Conservation (phyloP, 306 rosid genomes). For the Ochetophila trinervis region DNA sequence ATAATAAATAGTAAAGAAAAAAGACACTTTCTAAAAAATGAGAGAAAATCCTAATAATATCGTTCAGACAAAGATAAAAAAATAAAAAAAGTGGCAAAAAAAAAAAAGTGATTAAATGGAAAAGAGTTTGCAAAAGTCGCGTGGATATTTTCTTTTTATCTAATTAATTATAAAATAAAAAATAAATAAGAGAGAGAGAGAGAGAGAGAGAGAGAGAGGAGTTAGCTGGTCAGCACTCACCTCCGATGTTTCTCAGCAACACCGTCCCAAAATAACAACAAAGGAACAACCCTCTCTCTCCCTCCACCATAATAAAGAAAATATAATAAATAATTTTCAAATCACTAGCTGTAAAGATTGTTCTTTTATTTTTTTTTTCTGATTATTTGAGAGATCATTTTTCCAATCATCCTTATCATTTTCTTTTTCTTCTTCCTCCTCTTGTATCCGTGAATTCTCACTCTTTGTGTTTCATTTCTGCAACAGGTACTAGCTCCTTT, state of each 20-base stretch:
- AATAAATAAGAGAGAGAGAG: too few species aligned
- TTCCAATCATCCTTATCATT: background rate
- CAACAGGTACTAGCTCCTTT: constrained; percentile 23
- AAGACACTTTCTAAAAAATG: too few species aligned
- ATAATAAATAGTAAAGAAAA: too few species aligned
- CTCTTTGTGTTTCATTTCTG: background rate
- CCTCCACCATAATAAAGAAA: background rate
- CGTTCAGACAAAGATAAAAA: too few species aligned
- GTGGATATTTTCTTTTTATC: background rate
- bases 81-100: background rate
- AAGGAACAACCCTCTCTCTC: constrained; percentile 29
- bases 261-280: constrained; percentile 59
- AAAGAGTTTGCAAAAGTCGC: constrained; percentile 9
- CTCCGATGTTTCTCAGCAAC: constrained; percentile 76
- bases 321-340: background rate
- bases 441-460: background rate
- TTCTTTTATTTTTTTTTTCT: background rate
- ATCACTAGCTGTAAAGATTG: constrained; percentile 17
- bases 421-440: background rate
- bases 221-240: constrained; percentile 72
- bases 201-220: background rate
- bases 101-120: background rate
- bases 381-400: background rate
- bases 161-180: background rate
- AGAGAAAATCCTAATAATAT: too few species aligned